A percentile compares a stretch with the other conserved stretches of the same genome.
Evolutionary conservation across 345 rosid genomes (phyloP).

Genomic region (Sonneratia alba): DNA sequence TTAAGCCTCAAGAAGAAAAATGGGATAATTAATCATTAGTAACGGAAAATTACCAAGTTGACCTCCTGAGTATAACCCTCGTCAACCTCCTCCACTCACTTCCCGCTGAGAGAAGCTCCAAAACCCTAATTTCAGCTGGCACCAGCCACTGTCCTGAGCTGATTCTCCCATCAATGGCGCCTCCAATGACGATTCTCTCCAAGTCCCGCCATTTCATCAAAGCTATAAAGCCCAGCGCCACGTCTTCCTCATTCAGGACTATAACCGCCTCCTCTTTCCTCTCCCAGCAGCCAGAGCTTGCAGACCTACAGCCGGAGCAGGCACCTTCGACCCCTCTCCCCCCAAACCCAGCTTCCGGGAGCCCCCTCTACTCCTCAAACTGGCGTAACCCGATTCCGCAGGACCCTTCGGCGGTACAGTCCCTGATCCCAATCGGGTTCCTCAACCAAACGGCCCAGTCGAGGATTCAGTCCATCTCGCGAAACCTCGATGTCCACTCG

Average conservation of each 20-base stretch:
- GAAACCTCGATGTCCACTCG: conserved; percentile 30
- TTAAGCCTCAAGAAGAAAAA: too few relatives aligned
- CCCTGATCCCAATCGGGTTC: conserved; percentile 40
- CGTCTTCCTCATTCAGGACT: conserved; percentile 20
- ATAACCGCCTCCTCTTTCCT: conserved; percentile 57
- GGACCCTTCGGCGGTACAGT: conserved; percentile 16
- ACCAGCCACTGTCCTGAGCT: background rate
- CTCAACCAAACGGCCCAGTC: conserved; percentile 17
- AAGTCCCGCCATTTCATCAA: conserved; percentile 23
- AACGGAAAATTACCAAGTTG: background rate
- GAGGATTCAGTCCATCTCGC: conserved; percentile 35
- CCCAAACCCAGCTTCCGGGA: conserved; percentile 81
- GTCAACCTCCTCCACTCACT: background rate
- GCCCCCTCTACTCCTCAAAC: conserved; percentile 71
- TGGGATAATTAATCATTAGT: too few relatives aligned
- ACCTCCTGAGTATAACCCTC: background rate
- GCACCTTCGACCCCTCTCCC: conserved; percentile 43
- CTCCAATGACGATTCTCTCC: conserved; percentile 39
- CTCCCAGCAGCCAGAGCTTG: conserved; percentile 61
- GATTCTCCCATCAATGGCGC: conserved; percentile 35
- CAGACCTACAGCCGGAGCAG: conserved; percentile 20
- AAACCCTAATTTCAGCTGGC: conserved; percentile 5
- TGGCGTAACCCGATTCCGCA: conserved; percentile 61
- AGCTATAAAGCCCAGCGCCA: conserved; percentile 19
- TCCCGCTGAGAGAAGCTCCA: background rate